Conservation (phyloP, 805 yeast species). For the Trichomonascus vanleenenianus region DNA sequence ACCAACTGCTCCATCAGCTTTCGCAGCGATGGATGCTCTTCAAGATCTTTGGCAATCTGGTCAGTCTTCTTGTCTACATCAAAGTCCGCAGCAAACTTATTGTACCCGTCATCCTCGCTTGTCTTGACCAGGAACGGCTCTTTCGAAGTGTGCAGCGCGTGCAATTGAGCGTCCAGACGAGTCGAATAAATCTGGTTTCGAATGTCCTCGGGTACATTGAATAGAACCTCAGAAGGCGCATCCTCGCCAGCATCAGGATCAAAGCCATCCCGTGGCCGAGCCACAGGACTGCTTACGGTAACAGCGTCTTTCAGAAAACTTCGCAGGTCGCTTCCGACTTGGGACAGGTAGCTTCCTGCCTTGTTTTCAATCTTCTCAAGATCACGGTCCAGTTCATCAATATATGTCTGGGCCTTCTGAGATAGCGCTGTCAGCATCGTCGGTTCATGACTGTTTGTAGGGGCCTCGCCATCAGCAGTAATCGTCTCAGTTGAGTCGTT, state of each 20-base stretch:
- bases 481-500: not conserved
- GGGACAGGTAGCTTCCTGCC: constrained; percentile 53
- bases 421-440: constrained; percentile 26
- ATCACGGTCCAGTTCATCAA: constrained; percentile 67
- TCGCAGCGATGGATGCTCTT: constrained; percentile 43
- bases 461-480: not conserved
- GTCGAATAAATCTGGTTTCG: constrained; percentile 36
- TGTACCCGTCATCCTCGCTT: constrained; percentile 29
- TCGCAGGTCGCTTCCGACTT: constrained; percentile 41
- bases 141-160: constrained; percentile 44
- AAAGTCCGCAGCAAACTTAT: constrained; percentile 32
- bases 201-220: constrained; percentile 35
- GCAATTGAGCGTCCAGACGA: constrained; percentile 57
- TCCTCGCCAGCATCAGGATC: constrained; percentile 22
- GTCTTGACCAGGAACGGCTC: constrained; percentile 35
- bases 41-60: constrained; percentile 42
- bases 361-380: constrained; percentile 65
- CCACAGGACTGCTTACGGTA: constrained; percentile 20
- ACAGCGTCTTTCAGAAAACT: constrained; percentile 38
- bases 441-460: constrained; percentile 11
- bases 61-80: constrained; percentile 41
- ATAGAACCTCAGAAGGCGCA: constrained; percentile 36
- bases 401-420: constrained; percentile 47
- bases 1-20: constrained; percentile 55
- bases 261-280: not conserved